These are phyloP conservation scores for Alternaria infectoria DNA, from an alignment of 2,329 filamentous ascomycete species.

Conservation along the genomic window DNA sequence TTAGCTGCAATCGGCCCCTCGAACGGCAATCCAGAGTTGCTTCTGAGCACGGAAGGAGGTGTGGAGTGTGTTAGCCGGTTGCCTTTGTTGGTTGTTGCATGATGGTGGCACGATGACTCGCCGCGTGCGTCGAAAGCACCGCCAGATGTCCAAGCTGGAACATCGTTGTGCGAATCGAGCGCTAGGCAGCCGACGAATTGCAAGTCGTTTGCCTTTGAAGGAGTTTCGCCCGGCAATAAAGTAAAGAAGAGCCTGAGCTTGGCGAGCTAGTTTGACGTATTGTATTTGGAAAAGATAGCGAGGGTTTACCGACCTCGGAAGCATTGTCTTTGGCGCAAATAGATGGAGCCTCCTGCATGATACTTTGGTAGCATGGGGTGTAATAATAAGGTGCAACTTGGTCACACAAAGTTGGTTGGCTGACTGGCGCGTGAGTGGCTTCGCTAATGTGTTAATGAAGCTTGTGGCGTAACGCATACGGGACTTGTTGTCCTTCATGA, in stretches of 20 bases:
- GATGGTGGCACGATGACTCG: slow-evolving; percentile 21
- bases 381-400: slow-evolving; percentile 14
- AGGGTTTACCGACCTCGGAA: slow-evolving; percentile 11
- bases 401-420: slow-evolving; percentile 25
- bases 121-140: slow-evolving; percentile 17
- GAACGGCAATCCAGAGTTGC: slow-evolving; percentile 13
- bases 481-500: slow-evolving; percentile 7
- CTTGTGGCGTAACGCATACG: slow-evolving; percentile 17
- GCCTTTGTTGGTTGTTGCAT: slow-evolving; percentile 29
- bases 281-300: slow-evolving; percentile 7
- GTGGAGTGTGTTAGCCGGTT: slow-evolving; percentile 14
- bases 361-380: slow-evolving; percentile 20
- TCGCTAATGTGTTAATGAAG: slow-evolving; percentile 14
- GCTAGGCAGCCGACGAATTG: slow-evolving; percentile 23
- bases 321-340: slow-evolving; percentile 21
- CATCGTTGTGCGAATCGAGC: slow-evolving; percentile 26
- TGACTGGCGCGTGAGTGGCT: slow-evolving; percentile 2
- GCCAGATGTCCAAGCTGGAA: slow-evolving; percentile 16
- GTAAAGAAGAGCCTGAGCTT: slow-evolving; percentile 25
- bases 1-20: slow-evolving; percentile 21
- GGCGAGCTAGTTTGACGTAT: slow-evolving; percentile 23
- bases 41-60: slow-evolving; percentile 5
- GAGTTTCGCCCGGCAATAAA: slow-evolving; percentile 25
- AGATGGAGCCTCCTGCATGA: slow-evolving; percentile 23
- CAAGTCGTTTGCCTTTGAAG: slow-evolving; percentile 26